Evolutionary conservation across 2,329 filamentous ascomycete genomes (phyloP).

Genomic region (Thermothelomyces thermophilus): DNA sequence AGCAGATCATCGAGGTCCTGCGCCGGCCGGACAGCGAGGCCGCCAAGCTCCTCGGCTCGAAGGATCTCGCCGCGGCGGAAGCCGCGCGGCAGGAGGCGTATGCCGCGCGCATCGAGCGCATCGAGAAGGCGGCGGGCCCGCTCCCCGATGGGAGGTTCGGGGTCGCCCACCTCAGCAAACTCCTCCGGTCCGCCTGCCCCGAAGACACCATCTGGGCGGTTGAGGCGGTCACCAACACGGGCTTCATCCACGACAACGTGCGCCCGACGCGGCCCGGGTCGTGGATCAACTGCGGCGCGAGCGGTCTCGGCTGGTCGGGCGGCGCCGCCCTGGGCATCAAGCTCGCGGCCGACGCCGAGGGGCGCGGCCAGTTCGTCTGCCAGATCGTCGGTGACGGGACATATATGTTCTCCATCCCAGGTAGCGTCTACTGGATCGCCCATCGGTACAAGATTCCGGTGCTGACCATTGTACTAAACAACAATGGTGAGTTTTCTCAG

Average conservation of each 20-base stretch:
- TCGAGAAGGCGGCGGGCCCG: slow-evolving; percentile 42
- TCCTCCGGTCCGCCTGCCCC: slow-evolving; percentile 30
- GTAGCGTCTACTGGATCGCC: slow-evolving; percentile 43
- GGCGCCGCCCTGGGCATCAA: slow-evolving; percentile 46
- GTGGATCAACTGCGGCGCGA: slow-evolving; percentile 49
- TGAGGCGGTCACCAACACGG: slow-evolving; percentile 66
- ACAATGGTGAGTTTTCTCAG: slow-evolving; percentile 36
- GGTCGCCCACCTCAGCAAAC: slow-evolving; percentile 6
- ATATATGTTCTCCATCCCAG: slow-evolving; percentile 42
- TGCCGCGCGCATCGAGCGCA: background rate
- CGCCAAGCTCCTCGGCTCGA: background rate
- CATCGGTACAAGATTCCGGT: slow-evolving; percentile 42
- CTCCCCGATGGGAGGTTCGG: slow-evolving; percentile 20
- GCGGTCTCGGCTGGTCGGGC: slow-evolving; percentile 49
- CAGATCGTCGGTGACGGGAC: slow-evolving; percentile 46
- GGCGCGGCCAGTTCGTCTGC: slow-evolving; percentile 37
- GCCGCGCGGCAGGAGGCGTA: slow-evolving; percentile 36
- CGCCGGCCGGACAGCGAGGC: slow-evolving; percentile 40
- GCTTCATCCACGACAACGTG: slow-evolving; percentile 61
- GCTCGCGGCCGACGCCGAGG: slow-evolving; percentile 33
- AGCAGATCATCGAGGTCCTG: slow-evolving; percentile 57
- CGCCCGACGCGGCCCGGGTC: slow-evolving; percentile 48
- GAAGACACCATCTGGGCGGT: slow-evolving; percentile 61
- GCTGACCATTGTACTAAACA: slow-evolving; percentile 45
- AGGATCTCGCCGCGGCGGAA: slow-evolving; percentile 48